A percentile compares a stretch with the other conserved stretches of the same genome.
phyloP scores from a whole-genome alignment of 73 alveolate species.

The Urostyla sp. region DNA sequence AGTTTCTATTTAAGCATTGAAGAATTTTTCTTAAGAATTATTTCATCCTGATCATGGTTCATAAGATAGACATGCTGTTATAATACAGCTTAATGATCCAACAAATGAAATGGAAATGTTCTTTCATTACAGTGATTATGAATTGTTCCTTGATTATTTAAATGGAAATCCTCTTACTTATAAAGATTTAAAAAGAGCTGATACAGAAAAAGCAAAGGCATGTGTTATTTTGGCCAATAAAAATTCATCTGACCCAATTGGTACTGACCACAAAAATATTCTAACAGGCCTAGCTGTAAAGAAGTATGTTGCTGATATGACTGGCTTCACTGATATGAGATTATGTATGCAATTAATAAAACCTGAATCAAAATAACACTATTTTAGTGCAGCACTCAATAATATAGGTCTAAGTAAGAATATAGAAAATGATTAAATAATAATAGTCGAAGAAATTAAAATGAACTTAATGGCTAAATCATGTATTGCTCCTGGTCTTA shows the following conservation, averaged over 20 bases:
- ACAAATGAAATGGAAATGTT: constrained; percentile 91
- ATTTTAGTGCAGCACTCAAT: no score
- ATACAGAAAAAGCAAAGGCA: constrained; percentile 87
- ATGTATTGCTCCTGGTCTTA: constrained; percentile 89
- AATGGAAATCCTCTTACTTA: constrained; percentile 86
- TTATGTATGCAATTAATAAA: constrained; percentile 93
- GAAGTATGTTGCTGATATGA: constrained; percentile 85
- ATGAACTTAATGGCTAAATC: constrained; percentile 91
- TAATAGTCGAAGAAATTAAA: constrained; percentile 86
- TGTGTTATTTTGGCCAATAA: constrained; percentile 91
- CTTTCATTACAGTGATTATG: constrained; percentile 91
- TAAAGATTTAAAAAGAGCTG: constrained; percentile 91
- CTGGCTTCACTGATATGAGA: constrained; percentile 76
- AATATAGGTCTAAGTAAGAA: constrained; percentile 69
- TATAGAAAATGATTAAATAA: constrained; percentile 81
- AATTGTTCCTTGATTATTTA: constrained; percentile 80
- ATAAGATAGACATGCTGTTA: constrained; percentile 93
- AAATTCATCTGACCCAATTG: constrained; percentile 87
- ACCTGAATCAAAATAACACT: constrained; percentile 95
- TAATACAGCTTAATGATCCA: constrained; percentile 89
- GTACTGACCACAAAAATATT: constrained; percentile 95
- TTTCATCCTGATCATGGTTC: constrained; percentile 97
- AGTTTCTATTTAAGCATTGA: constrained; percentile 85
- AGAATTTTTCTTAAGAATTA: constrained; percentile 91
- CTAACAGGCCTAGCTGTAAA: constrained; percentile 89